Evolutionary conservation across 2,329 filamentous ascomycete genomes (phyloP), one percentile per base, ranked within the genome.

Genomic region (Aspergillus jensenii): DNA sequence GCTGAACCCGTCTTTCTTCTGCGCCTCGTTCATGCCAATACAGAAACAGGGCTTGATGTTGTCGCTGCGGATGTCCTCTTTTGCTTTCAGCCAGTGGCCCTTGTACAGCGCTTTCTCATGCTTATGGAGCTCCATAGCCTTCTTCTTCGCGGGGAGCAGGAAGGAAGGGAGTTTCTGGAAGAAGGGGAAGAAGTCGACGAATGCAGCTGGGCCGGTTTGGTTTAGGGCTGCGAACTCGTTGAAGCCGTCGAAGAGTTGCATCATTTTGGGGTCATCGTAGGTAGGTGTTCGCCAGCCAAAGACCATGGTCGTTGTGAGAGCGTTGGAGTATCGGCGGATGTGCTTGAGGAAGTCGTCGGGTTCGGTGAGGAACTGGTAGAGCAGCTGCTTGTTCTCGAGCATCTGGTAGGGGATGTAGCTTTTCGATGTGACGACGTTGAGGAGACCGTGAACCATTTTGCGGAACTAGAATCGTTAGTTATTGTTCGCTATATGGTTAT

Each of bases 391-490:
- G 67, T 80, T 82, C 65, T 86, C 83, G 3, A 85, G 73, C 48
- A 81, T 76, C 61, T 85, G 82, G 61, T 84, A 85, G 2, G 80
- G 76, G 2, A 84, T 75, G 57, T 86, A 87, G 8, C 71, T 69
- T 53, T 74, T 76, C 3, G 80, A 75, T 1, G 76, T 74, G 0
- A 71, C 77, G 52, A 80, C 67, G 60, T 83, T 82, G 27, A 84
- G 76, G 2, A 81, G 71, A 2, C 68, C 71, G 63, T 83, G 81
- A 3, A 78, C 63, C 62, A 72, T 69, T 48, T 73, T 73, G 14
- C 69, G 70, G 52, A 67, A 65, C 60, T 67, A 15, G 11, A 11
- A 31, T 11, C 19, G 25, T 14, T 7, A 35, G 51, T 9, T 8
- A 15, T 3, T 12, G 27, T 17, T 14, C n/a, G 6, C 7, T 4